Percentiles rank a stretch among this genome's conserved stretches.
These are phyloP conservation scores for Martiniozyma abietophila DNA, from an alignment of 805 yeast genomes.

Conservation along the genomic window DNA sequence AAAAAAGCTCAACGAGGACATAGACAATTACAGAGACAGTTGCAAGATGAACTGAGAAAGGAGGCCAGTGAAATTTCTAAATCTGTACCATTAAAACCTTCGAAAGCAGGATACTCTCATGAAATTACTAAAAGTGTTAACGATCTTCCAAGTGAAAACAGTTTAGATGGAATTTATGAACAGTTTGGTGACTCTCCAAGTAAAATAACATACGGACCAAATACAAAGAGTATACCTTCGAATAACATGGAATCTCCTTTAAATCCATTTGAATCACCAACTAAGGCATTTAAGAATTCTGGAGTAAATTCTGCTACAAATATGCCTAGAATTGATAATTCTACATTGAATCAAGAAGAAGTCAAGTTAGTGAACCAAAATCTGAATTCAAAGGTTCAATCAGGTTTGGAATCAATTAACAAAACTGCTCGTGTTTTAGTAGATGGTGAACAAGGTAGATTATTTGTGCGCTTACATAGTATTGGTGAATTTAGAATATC, in stretches of 20 bases:
- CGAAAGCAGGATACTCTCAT: too few relatives aligned
- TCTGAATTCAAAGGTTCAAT: too few relatives aligned
- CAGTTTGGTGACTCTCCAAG: slow-evolving; percentile 7
- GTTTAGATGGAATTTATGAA: slow-evolving; percentile 9
- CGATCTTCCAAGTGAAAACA: slow-evolving; percentile 1
- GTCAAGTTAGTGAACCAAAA: slow-evolving; percentile 3
- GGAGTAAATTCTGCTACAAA: neutral
- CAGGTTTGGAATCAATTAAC: neutral
- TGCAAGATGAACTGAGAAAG: slow-evolving; percentile 8
- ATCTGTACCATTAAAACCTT: too few relatives aligned
- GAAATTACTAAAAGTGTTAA: too few relatives aligned
- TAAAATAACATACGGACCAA: slow-evolving; percentile 2
- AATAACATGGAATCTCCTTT: neutral
- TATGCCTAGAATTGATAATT: neutral
- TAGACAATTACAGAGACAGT: slow-evolving; percentile 8
- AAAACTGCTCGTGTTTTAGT: slow-evolving; percentile 9
- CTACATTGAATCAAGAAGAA: slow-evolving; percentile 3
- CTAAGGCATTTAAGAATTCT: neutral
- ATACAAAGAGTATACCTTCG: neutral
- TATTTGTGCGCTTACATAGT: slow-evolving; percentile 43
- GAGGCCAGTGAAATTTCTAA: too few relatives aligned
- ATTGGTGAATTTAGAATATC: slow-evolving; percentile 39
- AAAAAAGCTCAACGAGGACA: slow-evolving; percentile 8
- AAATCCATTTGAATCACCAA: slow-evolving; percentile 9
- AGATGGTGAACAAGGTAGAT: slow-evolving; percentile 35